phyloP scores from a whole-genome alignment of 768 basidiomycete genomes.

The Amanita rubescens region DNA sequence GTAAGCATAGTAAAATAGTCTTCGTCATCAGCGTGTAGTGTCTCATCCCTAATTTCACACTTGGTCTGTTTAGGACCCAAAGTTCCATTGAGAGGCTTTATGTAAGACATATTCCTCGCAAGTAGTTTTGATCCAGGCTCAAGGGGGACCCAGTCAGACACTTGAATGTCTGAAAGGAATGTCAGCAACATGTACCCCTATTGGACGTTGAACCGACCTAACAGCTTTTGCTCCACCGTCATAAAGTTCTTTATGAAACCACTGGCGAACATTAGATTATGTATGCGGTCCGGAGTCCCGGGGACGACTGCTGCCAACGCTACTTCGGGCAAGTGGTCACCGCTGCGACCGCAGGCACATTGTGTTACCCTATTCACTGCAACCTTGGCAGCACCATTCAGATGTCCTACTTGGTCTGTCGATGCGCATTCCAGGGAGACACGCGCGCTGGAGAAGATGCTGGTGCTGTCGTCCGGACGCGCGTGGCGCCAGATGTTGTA shows the following conservation, averaged over 20 bases:
- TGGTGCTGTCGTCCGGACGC: slow-evolving; percentile 54
- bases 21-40: slow-evolving; percentile 72
- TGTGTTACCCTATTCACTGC: slow-evolving; percentile 46
- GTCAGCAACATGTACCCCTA: not conserved
- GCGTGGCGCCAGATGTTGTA: slow-evolving; percentile 93
- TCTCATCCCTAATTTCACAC: slow-evolving; percentile 91
- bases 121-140: slow-evolving; percentile 58
- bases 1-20: slow-evolving; percentile 78
- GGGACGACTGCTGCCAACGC: slow-evolving; percentile 78
- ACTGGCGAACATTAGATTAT: slow-evolving; percentile 93
- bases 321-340: slow-evolving; percentile 62
- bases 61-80: slow-evolving; percentile 94
- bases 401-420: slow-evolving; percentile 12
- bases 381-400: slow-evolving; percentile 14
- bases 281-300: slow-evolving; percentile 90
- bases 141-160: slow-evolving; percentile 87
- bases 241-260: slow-evolving; percentile 95
- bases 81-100: slow-evolving; percentile 82
- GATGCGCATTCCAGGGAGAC: slow-evolving; percentile 27
- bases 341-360: slow-evolving; percentile 68
- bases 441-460: slow-evolving; percentile 28
- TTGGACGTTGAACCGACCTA: slow-evolving; percentile 48
- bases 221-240: slow-evolving; percentile 79
- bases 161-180: slow-evolving; percentile 70
- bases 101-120: slow-evolving; percentile 89